Percentiles rank a stretch among this genome's conserved stretches.
Conservation (phyloP, 176 grass and related monocot species). For the Oryza brachyantha region DNA sequence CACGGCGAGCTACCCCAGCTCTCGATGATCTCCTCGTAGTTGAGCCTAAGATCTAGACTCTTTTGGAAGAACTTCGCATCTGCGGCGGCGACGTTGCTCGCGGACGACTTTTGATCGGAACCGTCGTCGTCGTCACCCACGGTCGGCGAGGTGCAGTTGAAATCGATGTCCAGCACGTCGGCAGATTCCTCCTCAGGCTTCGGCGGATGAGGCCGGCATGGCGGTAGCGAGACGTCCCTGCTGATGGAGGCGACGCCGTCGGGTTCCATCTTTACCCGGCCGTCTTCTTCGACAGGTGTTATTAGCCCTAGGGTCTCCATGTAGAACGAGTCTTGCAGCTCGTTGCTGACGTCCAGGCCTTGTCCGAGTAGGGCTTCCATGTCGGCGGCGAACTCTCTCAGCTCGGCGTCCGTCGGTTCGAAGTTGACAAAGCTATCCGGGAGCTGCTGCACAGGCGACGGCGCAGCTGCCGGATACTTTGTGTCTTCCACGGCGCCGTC, state of each 20-base stretch:
- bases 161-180: conserved; percentile 53
- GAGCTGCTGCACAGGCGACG: conserved; percentile 44
- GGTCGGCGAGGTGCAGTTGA: conserved; percentile 49
- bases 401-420: conserved; percentile 66
- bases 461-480: background rate
- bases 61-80: conserved; percentile 24
- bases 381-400: conserved; percentile 85
- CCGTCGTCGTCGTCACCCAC: conserved; percentile 31
- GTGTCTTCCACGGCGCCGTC: conserved; percentile 20
- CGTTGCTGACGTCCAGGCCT: conserved; percentile 40
- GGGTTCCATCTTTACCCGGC: conserved; percentile 43
- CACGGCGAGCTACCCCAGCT: conserved; percentile 76
- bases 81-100: background rate
- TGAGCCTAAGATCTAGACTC: conserved; percentile 58
- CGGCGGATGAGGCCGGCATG: conserved; percentile 11
- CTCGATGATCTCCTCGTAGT: conserved; percentile 82
- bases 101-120: conserved; percentile 25
- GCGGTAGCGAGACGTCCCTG: background rate
- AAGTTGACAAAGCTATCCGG: conserved; percentile 30
- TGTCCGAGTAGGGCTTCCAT: conserved; percentile 82
- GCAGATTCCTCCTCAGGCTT: conserved; percentile 40
- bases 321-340: conserved; percentile 50
- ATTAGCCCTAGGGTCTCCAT: conserved; percentile 66
- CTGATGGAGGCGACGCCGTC: background rate
- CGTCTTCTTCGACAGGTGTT: conserved; percentile 19